These are phyloP conservation scores for Amylostereum chailletii DNA, from an alignment of 1,284 basidiomycete genomes.

Conservation along the genomic window DNA sequence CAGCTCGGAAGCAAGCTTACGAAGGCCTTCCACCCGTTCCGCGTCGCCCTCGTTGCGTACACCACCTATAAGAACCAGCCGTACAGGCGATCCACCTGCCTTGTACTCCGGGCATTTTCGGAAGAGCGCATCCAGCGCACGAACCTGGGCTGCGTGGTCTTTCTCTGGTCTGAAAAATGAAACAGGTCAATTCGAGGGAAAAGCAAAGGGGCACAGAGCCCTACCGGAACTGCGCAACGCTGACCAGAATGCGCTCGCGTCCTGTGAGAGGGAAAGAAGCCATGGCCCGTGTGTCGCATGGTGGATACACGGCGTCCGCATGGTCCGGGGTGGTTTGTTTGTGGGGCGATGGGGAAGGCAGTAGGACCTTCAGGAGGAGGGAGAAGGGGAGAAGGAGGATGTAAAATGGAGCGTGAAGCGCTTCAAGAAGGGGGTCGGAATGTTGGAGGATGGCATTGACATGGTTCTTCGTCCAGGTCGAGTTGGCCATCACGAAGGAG, in stretches of 20 bases:
- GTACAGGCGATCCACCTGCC: conserved; percentile 25
- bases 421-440: conserved; percentile 36
- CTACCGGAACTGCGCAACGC: conserved; percentile 88
- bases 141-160: conserved; percentile 80
- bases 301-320: conserved; percentile 74
- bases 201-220: conserved; percentile 10
- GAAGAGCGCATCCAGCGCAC: conserved; percentile 59
- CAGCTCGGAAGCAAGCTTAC: conserved; percentile 51
- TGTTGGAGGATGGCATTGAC: conserved; percentile 66
- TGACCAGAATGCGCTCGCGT: conserved; percentile 67
- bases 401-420: conserved; percentile 36
- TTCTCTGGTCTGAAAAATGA: conserved; percentile 74
- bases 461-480: conserved; percentile 90
- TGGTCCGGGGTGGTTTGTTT: conserved; percentile 12
- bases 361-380: conserved; percentile 15
- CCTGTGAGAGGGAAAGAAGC: conserved; percentile 50
- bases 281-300: conserved; percentile 83
- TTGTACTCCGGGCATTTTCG: conserved; percentile 50
- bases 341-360: conserved; percentile 8
- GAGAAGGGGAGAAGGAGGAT: conserved; percentile 26
- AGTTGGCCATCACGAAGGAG: conserved; percentile 87
- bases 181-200: neutral
- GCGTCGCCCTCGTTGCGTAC: conserved; percentile 74
- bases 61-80: conserved; percentile 77
- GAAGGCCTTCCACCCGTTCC: conserved; percentile 57